A percentile compares a stretch with the other conserved stretches of the same genome.
These are phyloP conservation scores for Incumbomyces lentus DNA, from an alignment of 2,329 filamentous ascomycete species.

Conservation along the genomic window DNA sequence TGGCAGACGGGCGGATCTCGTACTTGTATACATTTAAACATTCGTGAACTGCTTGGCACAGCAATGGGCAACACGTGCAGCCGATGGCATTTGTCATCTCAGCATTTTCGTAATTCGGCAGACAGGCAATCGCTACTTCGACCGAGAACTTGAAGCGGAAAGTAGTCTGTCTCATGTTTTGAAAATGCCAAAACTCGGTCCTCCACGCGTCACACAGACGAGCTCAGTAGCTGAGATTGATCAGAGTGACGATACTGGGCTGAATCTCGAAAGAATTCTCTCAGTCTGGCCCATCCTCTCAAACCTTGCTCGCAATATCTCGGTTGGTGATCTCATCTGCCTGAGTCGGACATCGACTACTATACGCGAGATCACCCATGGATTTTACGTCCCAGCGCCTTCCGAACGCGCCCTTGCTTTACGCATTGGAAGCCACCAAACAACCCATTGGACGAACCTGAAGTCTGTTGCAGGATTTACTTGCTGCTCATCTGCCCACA, in stretches of 20 bases:
- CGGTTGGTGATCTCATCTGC: conserved; percentile 23
- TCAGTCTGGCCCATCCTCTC: conserved; percentile 23
- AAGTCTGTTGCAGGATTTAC: conserved; percentile 19
- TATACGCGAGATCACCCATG: conserved; percentile 23
- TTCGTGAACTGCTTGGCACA: too few species aligned
- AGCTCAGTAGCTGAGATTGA: not conserved
- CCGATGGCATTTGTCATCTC: too few species aligned
- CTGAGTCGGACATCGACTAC: conserved; percentile 21
- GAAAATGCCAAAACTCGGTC: too few species aligned
- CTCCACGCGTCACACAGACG: not conserved
- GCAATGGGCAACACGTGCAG: too few species aligned
- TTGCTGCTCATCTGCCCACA: conserved; percentile 21
- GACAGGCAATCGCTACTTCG: too few species aligned
- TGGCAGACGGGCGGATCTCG: too few species aligned
- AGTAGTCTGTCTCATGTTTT: too few species aligned
- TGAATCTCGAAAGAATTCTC: conserved; percentile 18
- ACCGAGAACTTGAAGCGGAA: too few species aligned
- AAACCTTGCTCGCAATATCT: conserved; percentile 18
- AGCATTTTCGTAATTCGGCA: too few species aligned
- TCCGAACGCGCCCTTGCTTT: conserved; percentile 14
- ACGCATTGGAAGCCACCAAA: conserved; percentile 23
- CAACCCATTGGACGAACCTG: conserved; percentile 23
- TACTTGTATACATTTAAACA: too few species aligned
- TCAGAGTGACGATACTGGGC: not conserved
- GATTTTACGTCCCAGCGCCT: conserved; percentile 17